phyloP scores from a whole-genome alignment of 768 basidiomycete species.

The Lactarius tabidus region DNA sequence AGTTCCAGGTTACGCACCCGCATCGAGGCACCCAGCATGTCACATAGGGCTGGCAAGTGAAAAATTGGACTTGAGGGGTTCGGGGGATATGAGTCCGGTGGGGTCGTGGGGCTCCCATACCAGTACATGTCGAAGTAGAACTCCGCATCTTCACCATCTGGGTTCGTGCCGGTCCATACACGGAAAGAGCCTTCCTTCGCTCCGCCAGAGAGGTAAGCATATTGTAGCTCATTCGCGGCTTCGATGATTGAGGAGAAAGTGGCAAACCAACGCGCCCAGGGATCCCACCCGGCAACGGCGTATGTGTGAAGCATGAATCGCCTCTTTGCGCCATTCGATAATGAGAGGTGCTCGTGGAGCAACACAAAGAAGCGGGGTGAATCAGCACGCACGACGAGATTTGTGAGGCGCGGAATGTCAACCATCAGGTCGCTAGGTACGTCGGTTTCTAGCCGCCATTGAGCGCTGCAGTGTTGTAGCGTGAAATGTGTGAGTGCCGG shows the following conservation, averaged over 20 bases:
- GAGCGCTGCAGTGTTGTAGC: slow-evolving; percentile 11
- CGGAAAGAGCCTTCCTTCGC: slow-evolving; percentile 16
- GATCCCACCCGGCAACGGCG: slow-evolving; percentile 10
- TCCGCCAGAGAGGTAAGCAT: slow-evolving; percentile 8
- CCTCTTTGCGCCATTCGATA: slow-evolving; percentile 4
- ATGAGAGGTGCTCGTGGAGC: slow-evolving; percentile 6
- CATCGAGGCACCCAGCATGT: slow-evolving; percentile 1
- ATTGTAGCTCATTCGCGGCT: slow-evolving; percentile 9
- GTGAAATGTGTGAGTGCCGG: slow-evolving; percentile 9
- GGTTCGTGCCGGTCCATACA: slow-evolving; percentile 3
- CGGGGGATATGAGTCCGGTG: too few relatives aligned
- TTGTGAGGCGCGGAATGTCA: slow-evolving; percentile 12
- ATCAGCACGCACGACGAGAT: slow-evolving; percentile 9
- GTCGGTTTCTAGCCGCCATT: slow-evolving; percentile 7
- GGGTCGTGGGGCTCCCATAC: neutral
- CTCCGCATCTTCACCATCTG: slow-evolving; percentile 2
- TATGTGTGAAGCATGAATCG: neutral
- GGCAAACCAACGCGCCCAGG: slow-evolving; percentile 11
- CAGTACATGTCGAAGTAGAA: slow-evolving; percentile 11
- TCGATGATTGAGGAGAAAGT: neutral
- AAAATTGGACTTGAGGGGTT: slow-evolving; percentile 5
- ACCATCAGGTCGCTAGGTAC: neutral
- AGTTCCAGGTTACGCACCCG: slow-evolving; percentile 3
- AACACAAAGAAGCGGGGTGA: slow-evolving; percentile 10
- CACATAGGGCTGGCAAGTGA: slow-evolving; percentile 1